Percentiles rank a stretch among this genome's conserved stretches.
Conservation (phyloP, 345 rosid species). For the Lepidium africanum region DNA sequence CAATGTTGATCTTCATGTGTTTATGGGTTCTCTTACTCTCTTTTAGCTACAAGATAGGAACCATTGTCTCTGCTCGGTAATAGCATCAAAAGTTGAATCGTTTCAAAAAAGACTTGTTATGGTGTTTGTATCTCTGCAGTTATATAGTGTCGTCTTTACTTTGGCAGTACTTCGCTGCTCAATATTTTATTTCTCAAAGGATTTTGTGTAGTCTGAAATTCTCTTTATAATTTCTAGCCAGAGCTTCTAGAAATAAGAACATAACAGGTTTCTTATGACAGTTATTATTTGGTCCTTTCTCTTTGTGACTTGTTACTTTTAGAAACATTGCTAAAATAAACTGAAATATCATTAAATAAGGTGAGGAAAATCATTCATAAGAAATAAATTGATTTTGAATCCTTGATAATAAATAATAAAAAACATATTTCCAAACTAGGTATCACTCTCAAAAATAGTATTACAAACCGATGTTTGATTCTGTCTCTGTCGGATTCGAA, state of each 20-base stretch:
- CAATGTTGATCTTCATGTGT: slow-evolving; percentile 47
- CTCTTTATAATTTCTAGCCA: slow-evolving; percentile 2
- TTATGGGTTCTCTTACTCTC: slow-evolving; percentile 67
- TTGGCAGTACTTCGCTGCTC: slow-evolving; percentile 27
- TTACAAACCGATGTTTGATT: not conserved
- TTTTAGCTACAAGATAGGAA: slow-evolving; percentile 51
- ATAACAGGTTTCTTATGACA: not conserved
- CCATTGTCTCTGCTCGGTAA: slow-evolving; percentile 50
- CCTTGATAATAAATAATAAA: not conserved
- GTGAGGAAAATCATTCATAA: not conserved
- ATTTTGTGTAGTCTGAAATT: slow-evolving; percentile 6
- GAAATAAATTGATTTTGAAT: not conserved
- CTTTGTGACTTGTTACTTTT: not conserved
- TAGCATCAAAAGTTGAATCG: slow-evolving; percentile 3
- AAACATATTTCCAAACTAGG: not conserved
- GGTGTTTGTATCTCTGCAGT: slow-evolving; percentile 21
- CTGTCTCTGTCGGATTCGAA: not conserved
- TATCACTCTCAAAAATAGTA: slow-evolving; percentile 7
- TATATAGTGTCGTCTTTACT: slow-evolving; percentile 8
- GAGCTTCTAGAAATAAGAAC: slow-evolving; percentile 9
- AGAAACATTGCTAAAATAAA: not conserved
- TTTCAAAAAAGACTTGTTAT: not conserved
- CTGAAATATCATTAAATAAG: not conserved
- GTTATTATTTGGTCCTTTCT: not conserved
- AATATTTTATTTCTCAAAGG: not conserved